Percentiles rank a stretch among this genome's conserved stretches.
Evolutionary conservation across 2,329 filamentous ascomycete species (phyloP).

Genomic region (Ceratocystis alfenasii): DNA sequence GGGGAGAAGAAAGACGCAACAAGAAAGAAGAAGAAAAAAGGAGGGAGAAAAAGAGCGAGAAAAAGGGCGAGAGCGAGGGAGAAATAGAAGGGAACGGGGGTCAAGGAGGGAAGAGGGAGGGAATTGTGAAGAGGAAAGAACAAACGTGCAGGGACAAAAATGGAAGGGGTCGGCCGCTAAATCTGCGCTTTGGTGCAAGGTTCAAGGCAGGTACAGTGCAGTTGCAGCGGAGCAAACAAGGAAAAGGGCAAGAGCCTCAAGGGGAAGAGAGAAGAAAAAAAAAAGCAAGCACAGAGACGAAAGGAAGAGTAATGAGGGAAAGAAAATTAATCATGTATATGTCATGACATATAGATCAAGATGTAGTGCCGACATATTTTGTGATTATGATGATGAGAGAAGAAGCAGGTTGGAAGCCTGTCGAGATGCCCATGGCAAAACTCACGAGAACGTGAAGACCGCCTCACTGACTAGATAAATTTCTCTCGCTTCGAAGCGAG

Average conservation of each 20-base stretch:
- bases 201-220: slow-evolving; percentile 14
- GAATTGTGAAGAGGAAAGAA: slow-evolving; percentile 7
- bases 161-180: slow-evolving; percentile 15
- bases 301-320: background rate
- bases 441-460: no score
- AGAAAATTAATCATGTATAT: no score
- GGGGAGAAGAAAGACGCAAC: background rate
- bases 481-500: slow-evolving; percentile 6
- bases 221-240: slow-evolving; percentile 1
- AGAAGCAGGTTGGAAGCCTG: no score
- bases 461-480: no score
- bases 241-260: background rate
- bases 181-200: slow-evolving; percentile 3
- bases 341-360: no score
- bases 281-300: background rate
- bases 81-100: background rate
- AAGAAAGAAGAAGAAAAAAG: slow-evolving; percentile 3
- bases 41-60: background rate
- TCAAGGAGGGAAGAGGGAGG: slow-evolving; percentile 8
- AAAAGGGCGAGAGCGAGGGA: slow-evolving; percentile 9
- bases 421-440: no score
- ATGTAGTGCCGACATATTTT: no score
- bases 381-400: no score
- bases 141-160: slow-evolving; percentile 11
- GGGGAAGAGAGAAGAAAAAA: background rate